Evolutionary conservation across 805 yeast species (phyloP).

Genomic region (Candida vaughaniae): DNA sequence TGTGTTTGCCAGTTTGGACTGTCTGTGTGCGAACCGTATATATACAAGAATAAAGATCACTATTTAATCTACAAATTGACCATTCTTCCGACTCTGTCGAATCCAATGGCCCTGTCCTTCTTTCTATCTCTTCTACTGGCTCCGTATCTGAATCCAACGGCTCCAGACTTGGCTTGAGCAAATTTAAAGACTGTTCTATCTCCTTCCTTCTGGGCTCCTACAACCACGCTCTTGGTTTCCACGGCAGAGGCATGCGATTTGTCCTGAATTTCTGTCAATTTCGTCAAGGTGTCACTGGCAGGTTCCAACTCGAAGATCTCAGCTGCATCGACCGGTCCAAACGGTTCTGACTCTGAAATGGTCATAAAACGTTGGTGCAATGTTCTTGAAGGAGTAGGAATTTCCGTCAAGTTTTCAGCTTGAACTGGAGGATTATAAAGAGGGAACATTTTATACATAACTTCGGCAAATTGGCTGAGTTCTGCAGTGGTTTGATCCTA

Average conservation of each 20-base stretch:
- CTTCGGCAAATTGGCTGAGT: conserved; percentile 53
- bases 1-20: too few relatives aligned
- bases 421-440: conserved; percentile 43
- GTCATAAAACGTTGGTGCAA: conserved; percentile 79
- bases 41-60: too few relatives aligned
- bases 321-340: conserved; percentile 96
- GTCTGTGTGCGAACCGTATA: conserved; percentile 1
- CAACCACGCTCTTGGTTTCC: conserved; percentile 26
- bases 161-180: conserved; percentile 74
- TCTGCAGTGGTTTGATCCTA: conserved; percentile 55
- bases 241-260: conserved; percentile 26
- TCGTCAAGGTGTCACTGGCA: conserved; percentile 75
- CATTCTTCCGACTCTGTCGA: conserved; percentile 65
- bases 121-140: conserved; percentile 84
- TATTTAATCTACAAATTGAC: too few relatives aligned
- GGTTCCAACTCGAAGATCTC: conserved; percentile 78
- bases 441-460: conserved; percentile 82
- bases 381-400: conserved; percentile 85
- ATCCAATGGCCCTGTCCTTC: conserved; percentile 75
- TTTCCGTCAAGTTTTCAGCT: conserved; percentile 85
- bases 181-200: conserved; percentile 75
- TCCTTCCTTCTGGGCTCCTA: conserved; percentile 63
- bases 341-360: conserved; percentile 91
- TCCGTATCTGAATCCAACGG: conserved; percentile 91
- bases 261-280: conserved; percentile 60